Conservation (phyloP, 140 eudicot genomes). For the Cichorium intybus region DNA sequence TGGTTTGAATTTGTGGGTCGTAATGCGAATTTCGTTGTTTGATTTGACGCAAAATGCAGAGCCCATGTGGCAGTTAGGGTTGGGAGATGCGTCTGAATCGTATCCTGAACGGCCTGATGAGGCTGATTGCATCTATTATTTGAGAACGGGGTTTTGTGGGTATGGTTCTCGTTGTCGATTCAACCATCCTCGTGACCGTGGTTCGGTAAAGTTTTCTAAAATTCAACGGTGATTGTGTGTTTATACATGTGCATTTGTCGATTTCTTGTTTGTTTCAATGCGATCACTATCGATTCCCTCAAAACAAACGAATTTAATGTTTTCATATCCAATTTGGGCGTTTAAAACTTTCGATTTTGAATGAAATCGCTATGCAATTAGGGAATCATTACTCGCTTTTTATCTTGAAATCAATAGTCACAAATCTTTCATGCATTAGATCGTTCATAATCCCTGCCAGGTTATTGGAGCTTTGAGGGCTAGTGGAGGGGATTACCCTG, state of each 20-base stretch:
- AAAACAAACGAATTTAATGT: not conserved
- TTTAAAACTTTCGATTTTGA: conserved; percentile 10
- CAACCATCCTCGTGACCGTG: conserved; percentile 92
- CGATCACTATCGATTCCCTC: conserved; percentile 29
- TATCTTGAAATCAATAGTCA: not conserved
- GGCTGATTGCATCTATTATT: conserved; percentile 81
- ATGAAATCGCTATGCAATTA: not conserved
- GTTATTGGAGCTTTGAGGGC: conserved; percentile 65
- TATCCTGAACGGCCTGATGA: conserved; percentile 88
- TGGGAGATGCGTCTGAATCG: conserved; percentile 59
- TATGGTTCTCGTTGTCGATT: conserved; percentile 86
- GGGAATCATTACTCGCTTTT: not conserved
- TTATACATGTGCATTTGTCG: conserved; percentile 13
- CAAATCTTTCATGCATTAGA: conserved; percentile 14
- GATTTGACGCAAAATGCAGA: conserved; percentile 66
- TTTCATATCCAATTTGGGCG: conserved; percentile 8
- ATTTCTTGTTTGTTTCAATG: conserved; percentile 15
- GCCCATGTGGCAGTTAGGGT: conserved; percentile 87
- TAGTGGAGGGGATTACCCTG: conserved; percentile 68
- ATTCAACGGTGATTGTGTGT: not conserved
- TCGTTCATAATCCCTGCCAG: conserved; percentile 29
- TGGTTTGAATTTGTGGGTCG: conserved; percentile 10
- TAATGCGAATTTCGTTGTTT: conserved; percentile 36
- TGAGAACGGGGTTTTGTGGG: conserved; percentile 89
- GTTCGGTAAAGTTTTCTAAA: conserved; percentile 41